Conservation (phyloP, 176 grass and related monocot species). For the Rhynchospora tenuis region DNA sequence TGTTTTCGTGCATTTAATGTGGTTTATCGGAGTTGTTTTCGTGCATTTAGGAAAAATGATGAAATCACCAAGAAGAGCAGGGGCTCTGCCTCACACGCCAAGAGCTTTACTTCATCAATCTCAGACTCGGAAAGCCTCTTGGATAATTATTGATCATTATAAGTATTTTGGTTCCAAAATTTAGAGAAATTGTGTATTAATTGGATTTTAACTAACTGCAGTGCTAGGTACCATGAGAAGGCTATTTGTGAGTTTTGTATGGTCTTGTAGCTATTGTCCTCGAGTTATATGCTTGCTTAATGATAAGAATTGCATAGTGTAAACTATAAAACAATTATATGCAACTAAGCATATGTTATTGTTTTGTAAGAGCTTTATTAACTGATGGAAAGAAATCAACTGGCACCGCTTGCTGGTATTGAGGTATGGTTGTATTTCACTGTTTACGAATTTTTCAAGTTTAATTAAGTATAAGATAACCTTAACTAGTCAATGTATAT, state of each 20-base stretch:
- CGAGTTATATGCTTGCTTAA: neutral
- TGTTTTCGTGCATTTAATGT: neutral
- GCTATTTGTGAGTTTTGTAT: neutral
- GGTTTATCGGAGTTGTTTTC: neutral
- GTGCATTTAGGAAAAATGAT: slow-evolving; percentile 10
- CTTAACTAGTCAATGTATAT: neutral
- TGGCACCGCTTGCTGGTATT: neutral
- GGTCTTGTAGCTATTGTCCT: too few relatives aligned
- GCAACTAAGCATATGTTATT: neutral
- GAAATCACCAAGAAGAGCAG: slow-evolving; percentile 24
- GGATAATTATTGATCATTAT: neutral
- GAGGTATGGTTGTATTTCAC: neutral
- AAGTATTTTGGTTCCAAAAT: neutral
- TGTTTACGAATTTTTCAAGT: neutral
- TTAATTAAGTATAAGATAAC: too few relatives aligned
- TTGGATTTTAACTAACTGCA: neutral
- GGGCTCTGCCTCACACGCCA: slow-evolving; percentile 16
- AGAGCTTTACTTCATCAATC: slow-evolving; percentile 28
- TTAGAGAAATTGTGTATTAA: neutral
- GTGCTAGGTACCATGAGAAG: neutral
- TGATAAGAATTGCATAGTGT: neutral
- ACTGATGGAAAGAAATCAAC: too few relatives aligned
- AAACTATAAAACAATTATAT: neutral
- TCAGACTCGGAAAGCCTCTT: slow-evolving; percentile 18
- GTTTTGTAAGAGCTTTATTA: neutral